Conservation (phyloP, 2,329 filamentous ascomycete genomes). For the Xylariaceae sp. region DNA sequence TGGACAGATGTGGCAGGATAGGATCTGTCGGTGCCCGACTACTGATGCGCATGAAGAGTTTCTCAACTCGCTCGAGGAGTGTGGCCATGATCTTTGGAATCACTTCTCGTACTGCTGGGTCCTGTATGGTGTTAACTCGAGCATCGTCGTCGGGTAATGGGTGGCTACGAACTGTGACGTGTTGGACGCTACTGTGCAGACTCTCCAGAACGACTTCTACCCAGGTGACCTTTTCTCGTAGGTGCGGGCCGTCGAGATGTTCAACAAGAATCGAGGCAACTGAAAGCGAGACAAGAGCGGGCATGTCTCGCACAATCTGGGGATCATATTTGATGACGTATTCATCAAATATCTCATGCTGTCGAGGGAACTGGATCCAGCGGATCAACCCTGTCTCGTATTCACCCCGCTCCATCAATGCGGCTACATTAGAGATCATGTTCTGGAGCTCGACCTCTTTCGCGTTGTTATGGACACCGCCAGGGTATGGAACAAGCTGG, state of each 20-base stretch:
- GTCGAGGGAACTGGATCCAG: conserved; percentile 60
- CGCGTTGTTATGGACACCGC: conserved; percentile 37
- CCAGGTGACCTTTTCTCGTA: conserved; percentile 55
- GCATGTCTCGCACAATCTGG: conserved; percentile 50
- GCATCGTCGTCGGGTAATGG: conserved; percentile 13
- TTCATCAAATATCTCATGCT: conserved; percentile 58
- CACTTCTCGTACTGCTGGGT: conserved; percentile 50
- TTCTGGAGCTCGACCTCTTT: conserved; percentile 53
- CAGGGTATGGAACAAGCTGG: conserved; percentile 37
- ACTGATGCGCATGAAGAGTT: conserved; percentile 47
- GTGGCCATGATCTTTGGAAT: conserved; percentile 53
- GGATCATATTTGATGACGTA: conserved; percentile 49
- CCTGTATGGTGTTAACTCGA: conserved; percentile 37
- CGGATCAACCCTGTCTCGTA: conserved; percentile 59
- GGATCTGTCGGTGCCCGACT: conserved; percentile 43
- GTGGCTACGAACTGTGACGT: conserved; percentile 43
- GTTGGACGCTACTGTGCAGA: conserved; percentile 44
- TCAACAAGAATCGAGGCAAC: conserved; percentile 60
- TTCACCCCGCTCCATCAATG: conserved; percentile 55
- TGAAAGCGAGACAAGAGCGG: conserved; percentile 57
- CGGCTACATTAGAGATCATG: conserved; percentile 54
- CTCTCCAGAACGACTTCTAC: conserved; percentile 55
- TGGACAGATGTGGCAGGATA: conserved; percentile 43
- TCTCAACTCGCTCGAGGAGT: conserved; percentile 48
- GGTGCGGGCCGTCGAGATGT: conserved; percentile 47